Conservation (phyloP, 345 rosid species). For the Hypericum perforatum region DNA sequence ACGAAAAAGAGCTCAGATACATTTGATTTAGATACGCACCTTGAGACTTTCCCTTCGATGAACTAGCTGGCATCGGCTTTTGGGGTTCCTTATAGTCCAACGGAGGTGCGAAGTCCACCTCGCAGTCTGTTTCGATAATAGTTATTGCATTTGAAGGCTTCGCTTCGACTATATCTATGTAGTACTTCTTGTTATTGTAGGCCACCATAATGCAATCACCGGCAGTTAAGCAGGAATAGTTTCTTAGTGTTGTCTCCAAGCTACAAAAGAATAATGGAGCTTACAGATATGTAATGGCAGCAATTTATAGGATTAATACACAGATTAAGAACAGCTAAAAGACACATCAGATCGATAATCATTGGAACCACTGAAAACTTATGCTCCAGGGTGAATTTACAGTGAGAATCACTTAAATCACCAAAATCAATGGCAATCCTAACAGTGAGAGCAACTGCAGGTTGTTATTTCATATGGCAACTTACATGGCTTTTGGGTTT, state of each 20-base stretch:
- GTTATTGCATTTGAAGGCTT: constrained; percentile 95
- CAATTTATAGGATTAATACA: too few relatives aligned
- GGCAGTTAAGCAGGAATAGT: constrained; percentile 89
- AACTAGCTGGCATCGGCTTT: constrained; percentile 37
- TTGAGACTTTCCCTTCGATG: constrained; percentile 46
- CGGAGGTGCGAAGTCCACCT: constrained; percentile 99
- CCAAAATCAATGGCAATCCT: too few relatives aligned
- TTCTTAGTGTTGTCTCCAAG: constrained; percentile 91
- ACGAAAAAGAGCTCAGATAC: background rate
- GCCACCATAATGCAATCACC: constrained; percentile 99
- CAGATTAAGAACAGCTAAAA: too few relatives aligned
- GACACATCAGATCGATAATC: too few relatives aligned
- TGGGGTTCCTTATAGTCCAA: constrained; percentile 96
- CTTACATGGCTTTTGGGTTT: constrained; percentile 98
- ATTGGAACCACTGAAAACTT: too few relatives aligned
- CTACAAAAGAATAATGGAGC: constrained; percentile 25
- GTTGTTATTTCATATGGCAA: background rate
- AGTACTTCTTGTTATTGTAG: constrained; percentile 91
- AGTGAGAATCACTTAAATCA: too few relatives aligned
- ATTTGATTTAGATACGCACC: constrained; percentile 26
- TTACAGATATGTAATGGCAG: too few relatives aligned
- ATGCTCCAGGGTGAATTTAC: too few relatives aligned
- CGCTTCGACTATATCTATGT: constrained; percentile 87
- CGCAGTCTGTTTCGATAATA: constrained; percentile 99
- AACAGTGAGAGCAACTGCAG: too few relatives aligned